Percentiles rank a stretch among this genome's conserved stretches.
Conservation (phyloP, 2,329 filamentous ascomycete genomes). For the Dothidotthia symphoricarpi region DNA sequence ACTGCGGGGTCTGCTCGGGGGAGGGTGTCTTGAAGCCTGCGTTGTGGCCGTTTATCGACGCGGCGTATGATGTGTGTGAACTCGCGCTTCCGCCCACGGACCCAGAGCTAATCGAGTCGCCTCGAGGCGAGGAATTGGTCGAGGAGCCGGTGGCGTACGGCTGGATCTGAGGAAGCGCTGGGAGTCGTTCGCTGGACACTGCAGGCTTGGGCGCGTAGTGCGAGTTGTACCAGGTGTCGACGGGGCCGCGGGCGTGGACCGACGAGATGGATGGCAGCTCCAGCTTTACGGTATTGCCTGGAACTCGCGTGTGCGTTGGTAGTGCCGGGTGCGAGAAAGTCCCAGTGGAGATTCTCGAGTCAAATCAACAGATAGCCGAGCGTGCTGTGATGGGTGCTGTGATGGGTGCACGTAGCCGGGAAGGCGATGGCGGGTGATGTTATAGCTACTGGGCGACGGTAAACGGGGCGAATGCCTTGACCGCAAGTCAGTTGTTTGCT, state of each 20-base stretch:
- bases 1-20: constrained; percentile 59
- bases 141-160: constrained; percentile 64
- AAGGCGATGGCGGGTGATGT: constrained; percentile 24
- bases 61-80: constrained; percentile 57
- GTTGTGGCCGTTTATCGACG: constrained; percentile 52
- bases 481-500: constrained; percentile 41
- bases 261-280: constrained; percentile 86
- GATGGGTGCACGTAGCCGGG: constrained; percentile 32
- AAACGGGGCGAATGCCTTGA: constrained; percentile 26
- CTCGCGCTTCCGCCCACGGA: constrained; percentile 52
- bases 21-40: constrained; percentile 75
- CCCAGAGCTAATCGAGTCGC: constrained; percentile 67
- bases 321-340: constrained; percentile 9
- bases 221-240: constrained; percentile 70
- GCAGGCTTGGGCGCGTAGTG: constrained; percentile 63
- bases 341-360: constrained; percentile 16
- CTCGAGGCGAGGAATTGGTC: constrained; percentile 71
- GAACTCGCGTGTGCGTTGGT: constrained; percentile 8
- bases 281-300: constrained; percentile 77
- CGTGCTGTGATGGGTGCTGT: constrained; percentile 11
- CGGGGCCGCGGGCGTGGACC: constrained; percentile 74
- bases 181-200: constrained; percentile 71
- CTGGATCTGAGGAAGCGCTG: constrained; percentile 67
- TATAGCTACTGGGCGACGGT: constrained; percentile 6
- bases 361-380: constrained; percentile 29